phyloP scores from a whole-genome alignment of 108 stramenopile species.

The Skeletonema grethae region DNA sequence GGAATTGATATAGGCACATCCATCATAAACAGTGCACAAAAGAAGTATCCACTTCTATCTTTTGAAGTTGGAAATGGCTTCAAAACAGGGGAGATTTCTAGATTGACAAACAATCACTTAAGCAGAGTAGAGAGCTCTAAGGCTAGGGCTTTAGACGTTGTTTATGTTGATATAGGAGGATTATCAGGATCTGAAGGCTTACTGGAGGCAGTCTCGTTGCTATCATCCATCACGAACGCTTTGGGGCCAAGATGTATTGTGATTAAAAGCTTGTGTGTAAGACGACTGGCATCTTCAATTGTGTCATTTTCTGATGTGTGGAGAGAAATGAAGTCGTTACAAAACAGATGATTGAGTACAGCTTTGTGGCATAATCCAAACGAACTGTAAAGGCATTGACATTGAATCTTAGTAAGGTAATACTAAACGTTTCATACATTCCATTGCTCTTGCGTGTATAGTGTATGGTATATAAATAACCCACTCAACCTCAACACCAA shows the following conservation, averaged over 20 bases:
- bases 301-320: conserved; percentile 39
- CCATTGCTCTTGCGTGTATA: no score
- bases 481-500: no score
- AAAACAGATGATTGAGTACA: neutral
- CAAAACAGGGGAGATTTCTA: conserved; percentile 40
- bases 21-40: conserved; percentile 45
- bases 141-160: conserved; percentile 43
- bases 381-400: no score
- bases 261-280: conserved; percentile 51
- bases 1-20: conserved; percentile 58
- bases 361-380: neutral
- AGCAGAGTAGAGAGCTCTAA: neutral
- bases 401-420: no score
- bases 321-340: neutral
- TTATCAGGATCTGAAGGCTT: conserved; percentile 53
- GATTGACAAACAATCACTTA: conserved; percentile 20
- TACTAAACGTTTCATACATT: no score
- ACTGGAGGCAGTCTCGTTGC: conserved; percentile 42
- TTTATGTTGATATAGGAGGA: conserved; percentile 63
- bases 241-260: conserved; percentile 56
- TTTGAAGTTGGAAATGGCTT: conserved; percentile 62
- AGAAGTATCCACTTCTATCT: conserved; percentile 32
- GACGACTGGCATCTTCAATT: conserved; percentile 37
- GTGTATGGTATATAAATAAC: no score
- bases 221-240: conserved; percentile 30